Evolutionary conservation across 345 rosid species (phyloP).

Genomic region (Syzygium aqueum): DNA sequence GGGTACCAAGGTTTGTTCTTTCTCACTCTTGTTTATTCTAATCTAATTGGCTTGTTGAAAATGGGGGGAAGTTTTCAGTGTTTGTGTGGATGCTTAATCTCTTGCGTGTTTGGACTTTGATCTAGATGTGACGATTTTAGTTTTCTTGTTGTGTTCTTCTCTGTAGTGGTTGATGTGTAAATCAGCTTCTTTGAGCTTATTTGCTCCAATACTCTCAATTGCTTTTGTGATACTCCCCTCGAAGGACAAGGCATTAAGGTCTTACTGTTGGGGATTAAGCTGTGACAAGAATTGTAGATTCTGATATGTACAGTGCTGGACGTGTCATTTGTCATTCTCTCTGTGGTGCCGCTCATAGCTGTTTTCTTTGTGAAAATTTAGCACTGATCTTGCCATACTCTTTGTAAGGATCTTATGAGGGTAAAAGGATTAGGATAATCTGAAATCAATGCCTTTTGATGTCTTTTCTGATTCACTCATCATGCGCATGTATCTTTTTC

Average conservation of each 20-base stretch:
- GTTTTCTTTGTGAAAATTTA: not conserved
- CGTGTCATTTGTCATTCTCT: not conserved
- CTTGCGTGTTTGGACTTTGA: not conserved
- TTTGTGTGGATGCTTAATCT: not conserved
- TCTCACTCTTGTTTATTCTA: not conserved
- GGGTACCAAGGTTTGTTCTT: slow-evolving; percentile 38
- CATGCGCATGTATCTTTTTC: not conserved
- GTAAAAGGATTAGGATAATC: not conserved
- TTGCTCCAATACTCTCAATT: not conserved
- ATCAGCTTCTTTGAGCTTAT: not conserved
- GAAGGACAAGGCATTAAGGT: not conserved
- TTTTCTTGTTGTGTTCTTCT: not conserved
- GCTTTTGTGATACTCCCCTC: not conserved
- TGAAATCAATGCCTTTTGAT: not conserved
- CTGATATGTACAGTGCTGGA: not conserved
- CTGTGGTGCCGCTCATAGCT: not conserved
- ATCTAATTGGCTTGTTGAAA: not conserved
- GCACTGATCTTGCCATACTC: not conserved
- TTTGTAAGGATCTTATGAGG: not conserved
- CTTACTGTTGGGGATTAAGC: not conserved
- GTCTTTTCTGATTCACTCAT: not conserved
- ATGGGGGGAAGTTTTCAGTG: not conserved
- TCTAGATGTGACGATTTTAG: not conserved
- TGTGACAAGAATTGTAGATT: not conserved
- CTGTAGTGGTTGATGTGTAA: not conserved